Conservation (phyloP, 352 stramenopile species). For the Pythium diclinum region DNA sequence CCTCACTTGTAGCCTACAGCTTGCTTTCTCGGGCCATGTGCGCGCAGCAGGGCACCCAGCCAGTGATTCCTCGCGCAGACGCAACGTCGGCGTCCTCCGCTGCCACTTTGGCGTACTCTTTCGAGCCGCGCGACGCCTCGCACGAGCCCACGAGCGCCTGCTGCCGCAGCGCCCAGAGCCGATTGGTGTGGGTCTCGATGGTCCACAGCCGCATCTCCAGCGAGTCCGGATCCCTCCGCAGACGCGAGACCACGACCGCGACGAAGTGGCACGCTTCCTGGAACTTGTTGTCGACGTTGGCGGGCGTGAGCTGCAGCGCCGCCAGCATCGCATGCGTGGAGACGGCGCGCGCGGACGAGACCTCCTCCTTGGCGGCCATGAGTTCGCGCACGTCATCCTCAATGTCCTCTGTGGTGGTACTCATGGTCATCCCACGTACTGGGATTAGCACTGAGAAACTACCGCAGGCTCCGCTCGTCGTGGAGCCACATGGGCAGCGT, state of each 20-base stretch:
- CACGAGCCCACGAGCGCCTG: constrained; percentile 60
- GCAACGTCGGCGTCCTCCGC: constrained; percentile 7
- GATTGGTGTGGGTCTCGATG: constrained; percentile 40
- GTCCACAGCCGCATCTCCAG: constrained; percentile 46
- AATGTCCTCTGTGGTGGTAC: constrained; percentile 4
- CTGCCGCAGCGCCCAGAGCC: constrained; percentile 55
- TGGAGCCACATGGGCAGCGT: not conserved
- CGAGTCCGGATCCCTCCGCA: constrained; percentile 47
- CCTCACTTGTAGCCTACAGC: constrained; percentile 28
- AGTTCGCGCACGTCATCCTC: constrained; percentile 39
- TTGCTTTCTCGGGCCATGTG: constrained; percentile 46
- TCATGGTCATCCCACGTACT: not conserved
- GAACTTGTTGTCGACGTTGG: constrained; percentile 28
- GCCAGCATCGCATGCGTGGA: constrained; percentile 16
- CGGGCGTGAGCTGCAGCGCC: constrained; percentile 11
- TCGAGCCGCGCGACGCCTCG: constrained; percentile 47
- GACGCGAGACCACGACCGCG: constrained; percentile 47
- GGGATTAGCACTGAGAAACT: not conserved
- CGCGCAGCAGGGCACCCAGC: constrained; percentile 39
- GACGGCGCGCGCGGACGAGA: not conserved
- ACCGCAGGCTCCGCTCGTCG: not conserved
- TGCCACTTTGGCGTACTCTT: constrained; percentile 32
- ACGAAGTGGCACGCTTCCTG: constrained; percentile 55
- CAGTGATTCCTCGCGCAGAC: constrained; percentile 4
- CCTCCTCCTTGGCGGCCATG: constrained; percentile 20